Base-by-base conservation (phyloP, 1,284 basidiomycete genomes). In the Naganishia liquefaciens region DNA sequence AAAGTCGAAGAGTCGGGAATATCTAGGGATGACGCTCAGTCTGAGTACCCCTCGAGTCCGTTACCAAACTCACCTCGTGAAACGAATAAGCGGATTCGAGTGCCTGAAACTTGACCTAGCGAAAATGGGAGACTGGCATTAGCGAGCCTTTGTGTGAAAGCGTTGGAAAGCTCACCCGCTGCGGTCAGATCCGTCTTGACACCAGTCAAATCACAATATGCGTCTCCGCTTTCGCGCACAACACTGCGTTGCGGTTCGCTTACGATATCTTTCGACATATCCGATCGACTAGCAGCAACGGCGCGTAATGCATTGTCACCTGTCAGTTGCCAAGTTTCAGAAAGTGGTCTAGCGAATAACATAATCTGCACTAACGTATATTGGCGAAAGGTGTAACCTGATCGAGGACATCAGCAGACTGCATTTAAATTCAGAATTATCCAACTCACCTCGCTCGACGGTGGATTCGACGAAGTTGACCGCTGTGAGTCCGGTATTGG, bases 191-290 rank as follows among this genome's bases (percentile, higher is more conserved):
- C 84, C 2, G 85, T 86, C 15, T 81, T 80, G 54, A 84, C 82
- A 2, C 89, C 90, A 55, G 86, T 87, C 9, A 87, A 79, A 76
- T 93, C 91, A 69, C 91, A 93, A 74, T 93, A 93, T 3, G 88
- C 86, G 67, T 89, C 87, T 69, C 91, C 83, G 62, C 74, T 74
- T 74, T 94, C 91, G 68, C 86, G 87, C 21, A 93, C 86, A 54
- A 84, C 82, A 68, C 84, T 84, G 84, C 84, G 81, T 71, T 87
- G 82, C 62, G 85, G 80, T 70, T 88, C 89, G 60, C 82, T 82
- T 10, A 88, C 72, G 28, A 90, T 74, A 21, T 74, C 74, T 53
- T 84, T 83, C 3, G 82, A 82, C 40, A 82, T 84, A 75, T 92
- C 90, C 5, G 86, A 84, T 54, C 85, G 83, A 42, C 75, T 92